These are phyloP conservation scores for Polyplosphaeria fusca DNA, from an alignment of 495 filamentous ascomycete genomes.

Conservation along the genomic window DNA sequence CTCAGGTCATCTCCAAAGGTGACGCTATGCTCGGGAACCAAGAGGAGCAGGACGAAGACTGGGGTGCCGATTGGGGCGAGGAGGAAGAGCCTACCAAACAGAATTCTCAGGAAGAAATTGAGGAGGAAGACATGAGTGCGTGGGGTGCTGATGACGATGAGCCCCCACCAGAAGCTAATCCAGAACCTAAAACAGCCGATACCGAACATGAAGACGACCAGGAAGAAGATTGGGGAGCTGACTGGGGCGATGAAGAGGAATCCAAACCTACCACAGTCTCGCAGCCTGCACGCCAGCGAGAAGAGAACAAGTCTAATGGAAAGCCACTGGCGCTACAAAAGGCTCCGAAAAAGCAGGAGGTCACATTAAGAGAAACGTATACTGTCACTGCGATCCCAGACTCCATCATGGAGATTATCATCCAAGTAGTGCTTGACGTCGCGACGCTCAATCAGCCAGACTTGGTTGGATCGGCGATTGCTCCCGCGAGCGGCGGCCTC, in stretches of 20 bases:
- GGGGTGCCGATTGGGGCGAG: constrained; percentile 74
- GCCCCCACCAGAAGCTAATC: constrained; percentile 25
- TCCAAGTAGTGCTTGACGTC: constrained; percentile 66
- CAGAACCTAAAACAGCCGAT: constrained; percentile 42
- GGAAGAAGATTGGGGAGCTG: constrained; percentile 17
- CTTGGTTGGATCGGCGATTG: constrained; percentile 53
- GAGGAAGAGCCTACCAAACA: constrained; percentile 50
- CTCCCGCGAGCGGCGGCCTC: constrained; percentile 69
- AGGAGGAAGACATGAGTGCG: constrained; percentile 58
- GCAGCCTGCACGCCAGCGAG: neutral
- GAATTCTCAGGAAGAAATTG: constrained; percentile 42
- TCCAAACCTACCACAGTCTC: constrained; percentile 14
- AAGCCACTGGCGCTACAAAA: constrained; percentile 27
- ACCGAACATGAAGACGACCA: constrained; percentile 59
- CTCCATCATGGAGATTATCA: constrained; percentile 67
- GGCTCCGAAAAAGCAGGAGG: constrained; percentile 47
- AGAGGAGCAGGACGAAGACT: constrained; percentile 56
- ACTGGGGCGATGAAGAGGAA: constrained; percentile 22
- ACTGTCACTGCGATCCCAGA: constrained; percentile 82
- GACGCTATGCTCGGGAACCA: constrained; percentile 62
- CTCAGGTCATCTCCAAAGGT: constrained; percentile 64
- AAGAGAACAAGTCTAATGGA: constrained; percentile 1
- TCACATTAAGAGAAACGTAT: constrained; percentile 83
- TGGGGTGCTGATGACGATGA: constrained; percentile 61
- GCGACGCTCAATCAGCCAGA: constrained; percentile 54